Evolutionary conservation across 495 filamentous ascomycete species (phyloP).

Genomic region (Entonaema liquescens): DNA sequence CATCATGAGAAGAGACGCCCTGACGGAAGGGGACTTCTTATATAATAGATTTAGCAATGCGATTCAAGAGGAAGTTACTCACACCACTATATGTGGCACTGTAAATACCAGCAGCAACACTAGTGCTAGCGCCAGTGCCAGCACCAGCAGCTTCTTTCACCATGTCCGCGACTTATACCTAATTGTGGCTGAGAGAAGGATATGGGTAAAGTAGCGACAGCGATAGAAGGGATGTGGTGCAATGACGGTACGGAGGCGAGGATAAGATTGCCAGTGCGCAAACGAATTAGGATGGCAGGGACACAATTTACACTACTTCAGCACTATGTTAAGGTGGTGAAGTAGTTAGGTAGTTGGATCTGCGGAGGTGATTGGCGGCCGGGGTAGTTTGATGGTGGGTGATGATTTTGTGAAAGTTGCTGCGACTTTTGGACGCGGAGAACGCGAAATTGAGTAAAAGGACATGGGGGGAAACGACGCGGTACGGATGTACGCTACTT

Average conservation of each 20-base stretch:
- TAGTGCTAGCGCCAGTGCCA: not conserved
- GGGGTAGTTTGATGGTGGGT: constrained; percentile 7
- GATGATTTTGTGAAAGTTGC: not conserved
- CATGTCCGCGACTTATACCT: constrained; percentile 43
- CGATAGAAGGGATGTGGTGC: not conserved
- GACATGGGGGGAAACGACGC: constrained; percentile 21
- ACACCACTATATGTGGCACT: constrained; percentile 96
- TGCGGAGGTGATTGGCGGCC: constrained; percentile 20
- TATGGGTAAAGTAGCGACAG: not conserved
- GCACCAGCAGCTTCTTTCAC: constrained; percentile 43
- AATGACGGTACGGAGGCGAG: not conserved
- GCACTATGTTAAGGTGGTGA: not conserved
- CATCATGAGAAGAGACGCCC: not conserved
- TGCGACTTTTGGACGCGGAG: constrained; percentile 22
- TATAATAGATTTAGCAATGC: constrained; percentile 3
- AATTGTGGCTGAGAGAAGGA: constrained; percentile 4
- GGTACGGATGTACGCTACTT: constrained; percentile 7
- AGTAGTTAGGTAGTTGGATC: constrained; percentile 13
- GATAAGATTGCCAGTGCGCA: not conserved
- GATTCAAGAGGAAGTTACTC: constrained; percentile 48
- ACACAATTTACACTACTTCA: not conserved
- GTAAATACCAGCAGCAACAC: constrained; percentile 64
- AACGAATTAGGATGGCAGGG: not conserved
- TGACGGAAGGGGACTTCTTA: not conserved
- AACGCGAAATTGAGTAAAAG: constrained; percentile 31